Base-by-base conservation (phyloP, 257 asterid genomes). In the Craterostigma plantagineum region DNA sequence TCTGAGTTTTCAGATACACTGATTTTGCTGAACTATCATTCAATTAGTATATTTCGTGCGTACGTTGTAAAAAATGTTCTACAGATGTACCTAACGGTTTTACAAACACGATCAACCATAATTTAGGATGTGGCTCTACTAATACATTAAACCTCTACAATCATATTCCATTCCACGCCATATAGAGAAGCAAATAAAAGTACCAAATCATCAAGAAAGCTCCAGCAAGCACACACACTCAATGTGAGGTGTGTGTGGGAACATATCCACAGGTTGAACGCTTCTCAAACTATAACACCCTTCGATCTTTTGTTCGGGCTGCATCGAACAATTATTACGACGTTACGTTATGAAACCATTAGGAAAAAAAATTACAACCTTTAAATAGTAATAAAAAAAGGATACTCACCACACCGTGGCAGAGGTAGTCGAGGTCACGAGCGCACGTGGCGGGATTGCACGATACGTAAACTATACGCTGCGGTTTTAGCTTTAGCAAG, bases 371-470 rank as follows among this genome's bases (percentile, higher is more conserved):
- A 43, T 15, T 5, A 17, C 45, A 41, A 15, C 9, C 23, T 8
- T 43, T 15, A 14, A 30, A 6, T 23, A 23, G n/a, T n/a, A 23
- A 23, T 2, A 10, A 43, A 15, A 10, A 15, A 11, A 43, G 9
- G 10, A 15, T 48, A 66, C 93, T 66, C 46, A 87, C 98, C 71
- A 74, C 59, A 51, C 93, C 95, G 50, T 76, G 92, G 52, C 98
- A 87, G 40, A 87, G 98, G 76, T 79, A 81, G 70, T 82, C 91
- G 35, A 87, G 98, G 59, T 87, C 98, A 55, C 95, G 90, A 40
- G 92, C 98, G 61, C 98, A 82, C 10, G 98, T 87, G 18, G 91
- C 93, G 15, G 98, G 98, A 52, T 87, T 82, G 66, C 98, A 87
- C 0, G 98, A 87, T 40, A 87, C 85, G 13, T 82, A 87, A 52